Evolutionary conservation across 352 stramenopile genomes (phyloP), one percentile per base, ranked within the genome.

Genomic region (Thraustotheca clavata): DNA sequence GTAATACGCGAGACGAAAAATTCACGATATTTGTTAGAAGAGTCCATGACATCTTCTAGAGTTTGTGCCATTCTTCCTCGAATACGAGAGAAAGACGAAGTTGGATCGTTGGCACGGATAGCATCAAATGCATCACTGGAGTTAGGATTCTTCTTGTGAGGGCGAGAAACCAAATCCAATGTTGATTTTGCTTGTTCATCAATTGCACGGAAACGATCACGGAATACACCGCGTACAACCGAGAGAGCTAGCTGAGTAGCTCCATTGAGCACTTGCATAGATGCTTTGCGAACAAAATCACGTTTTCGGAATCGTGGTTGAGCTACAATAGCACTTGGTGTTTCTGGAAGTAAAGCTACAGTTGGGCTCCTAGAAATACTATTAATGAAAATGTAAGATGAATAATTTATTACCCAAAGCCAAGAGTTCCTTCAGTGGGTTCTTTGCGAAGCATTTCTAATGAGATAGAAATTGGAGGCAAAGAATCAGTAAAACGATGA

Each of bases 1-100:
- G 79, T 79, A 36, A 94, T 83, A 55, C 85, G 85, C 52, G 83
- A 91, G 39, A 87, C 67, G 65, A 88, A 91, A 69, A 94, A 94
- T 32, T 54, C 47, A 12, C 57, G 57, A 33, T 65, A 65, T 43
- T 88, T 89, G 59, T 90, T 72, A 49, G 86, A 76, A 38, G 74
- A 77, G 27, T 80, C 86, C 27, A 94, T 69, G 49, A 94, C 63
- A 49, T 94, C 85, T 59, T 94, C 85, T 47, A 91, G 75, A 47
- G 85, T 94, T 11, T 79, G 77, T 1, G 73, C 72, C 47, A 62
- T 49, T 36, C 60, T 36, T 22, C 52, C 52, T 62, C 84, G 87
- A 47, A 90, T 82, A 54, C 71, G 67, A 33, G 80, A 91, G 46
- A 94, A 94, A 49, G 77, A 88, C 48, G 85, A 94, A 31, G 85